A percentile compares a stretch with the other conserved stretches of the same genome.
phyloP scores from a whole-genome alignment of 495 filamentous ascomycete genomes.

The Tuber calosporum region DNA sequence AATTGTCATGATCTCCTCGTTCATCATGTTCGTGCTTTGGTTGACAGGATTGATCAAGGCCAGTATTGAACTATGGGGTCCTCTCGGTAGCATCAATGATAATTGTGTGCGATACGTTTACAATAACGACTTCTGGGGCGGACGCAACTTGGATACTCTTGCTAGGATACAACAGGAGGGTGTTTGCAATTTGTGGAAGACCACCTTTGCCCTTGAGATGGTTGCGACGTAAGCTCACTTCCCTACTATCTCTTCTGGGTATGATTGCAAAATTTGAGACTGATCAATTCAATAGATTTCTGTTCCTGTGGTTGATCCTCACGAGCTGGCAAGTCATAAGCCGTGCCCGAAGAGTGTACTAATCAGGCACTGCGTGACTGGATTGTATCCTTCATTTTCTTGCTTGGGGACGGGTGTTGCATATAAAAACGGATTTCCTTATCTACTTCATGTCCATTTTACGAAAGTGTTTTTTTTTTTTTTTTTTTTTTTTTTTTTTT shows the following conservation, averaged over 20 bases:
- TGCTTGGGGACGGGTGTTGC: background rate
- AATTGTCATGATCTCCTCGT: constrained; percentile 81
- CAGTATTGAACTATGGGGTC: constrained; percentile 79
- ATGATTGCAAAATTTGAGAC: constrained; percentile 54
- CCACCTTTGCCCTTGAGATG: constrained; percentile 52
- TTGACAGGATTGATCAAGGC: constrained; percentile 87
- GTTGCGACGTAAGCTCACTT: constrained; percentile 34
- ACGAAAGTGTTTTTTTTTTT: background rate
- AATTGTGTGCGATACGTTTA: constrained; percentile 72
- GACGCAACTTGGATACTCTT: constrained; percentile 60
- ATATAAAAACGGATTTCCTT: constrained; percentile 13
- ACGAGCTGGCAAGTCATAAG: constrained; percentile 73
- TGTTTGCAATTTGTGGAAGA: constrained; percentile 69
- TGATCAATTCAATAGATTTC: constrained; percentile 70
- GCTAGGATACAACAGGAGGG: constrained; percentile 81
- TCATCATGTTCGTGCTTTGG: constrained; percentile 91
- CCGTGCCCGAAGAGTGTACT: constrained; percentile 32
- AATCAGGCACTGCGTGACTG: constrained; percentile 3
- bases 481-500: constrained; percentile 3
- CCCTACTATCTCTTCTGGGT: background rate
- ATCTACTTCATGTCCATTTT: constrained; percentile 2
- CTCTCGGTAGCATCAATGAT: constrained; percentile 62
- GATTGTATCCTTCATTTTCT: background rate
- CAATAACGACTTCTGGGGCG: constrained; percentile 51
- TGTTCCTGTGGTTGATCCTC: constrained; percentile 90